Percentiles rank a stretch among this genome's conserved stretches.
phyloP scores from a whole-genome alignment of 352 stramenopile species.

The Globisporangium barbulae region DNA sequence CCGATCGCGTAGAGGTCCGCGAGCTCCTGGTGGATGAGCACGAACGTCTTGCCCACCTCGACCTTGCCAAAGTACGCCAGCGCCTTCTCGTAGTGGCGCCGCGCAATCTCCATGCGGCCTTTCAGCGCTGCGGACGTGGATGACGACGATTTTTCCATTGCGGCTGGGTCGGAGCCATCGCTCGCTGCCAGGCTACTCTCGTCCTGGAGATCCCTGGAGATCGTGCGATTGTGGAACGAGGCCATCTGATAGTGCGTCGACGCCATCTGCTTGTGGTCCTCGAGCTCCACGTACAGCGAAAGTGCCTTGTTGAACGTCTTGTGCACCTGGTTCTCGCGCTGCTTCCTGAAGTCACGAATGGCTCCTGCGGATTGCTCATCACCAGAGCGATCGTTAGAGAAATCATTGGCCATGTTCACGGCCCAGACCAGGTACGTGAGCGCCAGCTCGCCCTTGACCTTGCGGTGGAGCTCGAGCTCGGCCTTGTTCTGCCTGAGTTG shows the following conservation, averaged over 20 bases:
- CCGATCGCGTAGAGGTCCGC: conserved; percentile 71
- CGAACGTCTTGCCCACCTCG: conserved; percentile 74
- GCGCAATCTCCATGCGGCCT: conserved; percentile 75
- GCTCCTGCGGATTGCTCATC: not conserved
- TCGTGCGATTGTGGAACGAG: conserved; percentile 66
- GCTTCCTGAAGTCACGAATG: conserved; percentile 21
- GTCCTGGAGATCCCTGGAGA: conserved; percentile 36
- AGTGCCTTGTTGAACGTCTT: conserved; percentile 74
- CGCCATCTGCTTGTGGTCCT: conserved; percentile 65
- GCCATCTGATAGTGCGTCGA: conserved; percentile 87
- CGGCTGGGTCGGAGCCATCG: not conserved
- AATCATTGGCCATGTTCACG: conserved; percentile 48
- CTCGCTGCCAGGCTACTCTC: not conserved
- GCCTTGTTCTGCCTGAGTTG: conserved; percentile 71
- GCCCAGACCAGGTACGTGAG: conserved; percentile 82
- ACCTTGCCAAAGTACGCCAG: conserved; percentile 69
- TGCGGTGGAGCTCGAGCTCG: conserved; percentile 50
- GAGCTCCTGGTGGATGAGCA: conserved; percentile 81
- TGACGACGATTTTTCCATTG: conserved; percentile 15
- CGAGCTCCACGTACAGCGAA: conserved; percentile 69
- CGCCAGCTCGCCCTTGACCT: conserved; percentile 79
- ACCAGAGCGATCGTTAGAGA: not conserved
- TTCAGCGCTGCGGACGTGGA: conserved; percentile 33
- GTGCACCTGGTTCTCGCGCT: conserved; percentile 40
- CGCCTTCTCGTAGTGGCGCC: conserved; percentile 83